These are phyloP conservation scores for Aspergillus sp. DNA, from an alignment of 2,329 filamentous ascomycete genomes.

Conservation along the genomic window DNA sequence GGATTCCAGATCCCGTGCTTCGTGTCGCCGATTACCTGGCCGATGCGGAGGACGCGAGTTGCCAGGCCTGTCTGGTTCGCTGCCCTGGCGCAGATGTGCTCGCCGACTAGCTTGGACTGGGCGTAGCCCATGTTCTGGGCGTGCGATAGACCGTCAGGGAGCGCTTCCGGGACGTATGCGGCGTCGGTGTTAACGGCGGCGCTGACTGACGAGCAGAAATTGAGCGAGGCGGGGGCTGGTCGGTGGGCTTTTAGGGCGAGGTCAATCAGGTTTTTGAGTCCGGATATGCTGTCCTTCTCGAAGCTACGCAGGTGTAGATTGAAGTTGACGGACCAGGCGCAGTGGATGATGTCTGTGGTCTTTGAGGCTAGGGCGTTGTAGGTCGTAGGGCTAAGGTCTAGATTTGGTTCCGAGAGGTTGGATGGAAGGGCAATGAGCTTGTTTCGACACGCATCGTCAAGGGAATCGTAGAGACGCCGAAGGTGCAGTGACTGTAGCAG, in stretches of 20 bases:
- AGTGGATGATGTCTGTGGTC: slow-evolving; percentile 49
- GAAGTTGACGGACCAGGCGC: slow-evolving; percentile 60
- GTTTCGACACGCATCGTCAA: slow-evolving; percentile 9
- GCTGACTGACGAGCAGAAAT: slow-evolving; percentile 44
- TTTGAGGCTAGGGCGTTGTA: slow-evolving; percentile 36
- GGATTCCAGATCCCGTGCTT: slow-evolving; percentile 13
- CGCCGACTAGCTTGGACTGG: slow-evolving; percentile 32
- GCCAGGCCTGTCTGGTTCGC: slow-evolving; percentile 15
- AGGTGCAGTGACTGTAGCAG: slow-evolving; percentile 36
- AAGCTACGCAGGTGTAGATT: slow-evolving; percentile 48
- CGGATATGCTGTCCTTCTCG: slow-evolving; percentile 43
- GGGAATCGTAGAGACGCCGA: slow-evolving; percentile 23
- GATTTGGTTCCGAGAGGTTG: slow-evolving; percentile 36
- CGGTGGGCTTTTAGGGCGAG: slow-evolving; percentile 25
- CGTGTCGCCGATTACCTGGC: slow-evolving; percentile 28
- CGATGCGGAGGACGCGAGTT: slow-evolving; percentile 20
- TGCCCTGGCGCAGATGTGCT: slow-evolving; percentile 26
- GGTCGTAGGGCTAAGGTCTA: slow-evolving; percentile 39
- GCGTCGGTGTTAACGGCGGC: slow-evolving; percentile 26
- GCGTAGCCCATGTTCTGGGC: slow-evolving; percentile 37
- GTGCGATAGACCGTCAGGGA: slow-evolving; percentile 14
- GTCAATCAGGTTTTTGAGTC: slow-evolving; percentile 36
- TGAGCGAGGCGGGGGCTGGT: slow-evolving; percentile 30
- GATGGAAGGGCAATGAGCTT: slow-evolving; percentile 42
- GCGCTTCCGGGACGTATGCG: slow-evolving; percentile 24